A percentile compares a stretch with the other conserved stretches of the same genome.
phyloP scores from a whole-genome alignment of 2,329 filamentous ascomycete species.

The Aspergillus fumigatus region DNA sequence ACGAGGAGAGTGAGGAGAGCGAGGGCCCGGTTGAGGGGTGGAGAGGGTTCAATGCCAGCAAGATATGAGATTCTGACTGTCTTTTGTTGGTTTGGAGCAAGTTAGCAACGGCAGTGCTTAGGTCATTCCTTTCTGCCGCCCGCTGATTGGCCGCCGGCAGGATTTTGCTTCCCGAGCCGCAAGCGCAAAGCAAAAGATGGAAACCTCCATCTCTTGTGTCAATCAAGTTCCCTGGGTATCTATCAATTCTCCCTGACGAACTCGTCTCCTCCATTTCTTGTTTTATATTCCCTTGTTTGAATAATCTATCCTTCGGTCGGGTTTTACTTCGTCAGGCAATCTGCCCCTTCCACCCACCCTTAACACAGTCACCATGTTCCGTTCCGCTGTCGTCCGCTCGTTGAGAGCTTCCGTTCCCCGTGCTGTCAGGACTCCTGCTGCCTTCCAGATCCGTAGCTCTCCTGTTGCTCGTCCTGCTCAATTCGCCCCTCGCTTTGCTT shows the following conservation, averaged over 20 bases:
- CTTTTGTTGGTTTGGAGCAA: constrained; percentile 25
- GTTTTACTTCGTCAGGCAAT: background rate
- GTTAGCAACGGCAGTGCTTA: constrained; percentile 22
- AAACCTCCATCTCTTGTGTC: constrained; percentile 17
- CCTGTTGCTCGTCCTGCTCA: constrained; percentile 59
- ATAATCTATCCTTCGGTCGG: constrained; percentile 8
- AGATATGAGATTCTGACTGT: constrained; percentile 19
- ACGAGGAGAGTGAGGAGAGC: constrained; percentile 13
- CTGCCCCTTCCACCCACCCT: constrained; percentile 6
- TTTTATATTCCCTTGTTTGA: constrained; percentile 10
- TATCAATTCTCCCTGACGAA: constrained; percentile 15
- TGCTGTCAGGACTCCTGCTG: constrained; percentile 53
- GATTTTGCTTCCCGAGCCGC: constrained; percentile 33
- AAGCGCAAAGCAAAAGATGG: constrained; percentile 14
- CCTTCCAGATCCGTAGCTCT: constrained; percentile 56
- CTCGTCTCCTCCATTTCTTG: constrained; percentile 17
- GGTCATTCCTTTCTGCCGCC: constrained; percentile 37
- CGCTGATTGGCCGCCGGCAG: constrained; percentile 36
- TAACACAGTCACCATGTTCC: constrained; percentile 67
- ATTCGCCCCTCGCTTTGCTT: constrained; percentile 58
- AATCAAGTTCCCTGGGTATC: background rate
- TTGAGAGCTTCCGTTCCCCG: constrained; percentile 55
- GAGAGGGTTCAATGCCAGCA: constrained; percentile 2
- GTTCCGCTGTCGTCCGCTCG: constrained; percentile 77
- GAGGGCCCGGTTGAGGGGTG: constrained; percentile 14